Evolutionary conservation across 768 basidiomycete species (phyloP), one percentile per base, ranked within the genome.

Genomic region (Coprinopsis cinerea): DNA sequence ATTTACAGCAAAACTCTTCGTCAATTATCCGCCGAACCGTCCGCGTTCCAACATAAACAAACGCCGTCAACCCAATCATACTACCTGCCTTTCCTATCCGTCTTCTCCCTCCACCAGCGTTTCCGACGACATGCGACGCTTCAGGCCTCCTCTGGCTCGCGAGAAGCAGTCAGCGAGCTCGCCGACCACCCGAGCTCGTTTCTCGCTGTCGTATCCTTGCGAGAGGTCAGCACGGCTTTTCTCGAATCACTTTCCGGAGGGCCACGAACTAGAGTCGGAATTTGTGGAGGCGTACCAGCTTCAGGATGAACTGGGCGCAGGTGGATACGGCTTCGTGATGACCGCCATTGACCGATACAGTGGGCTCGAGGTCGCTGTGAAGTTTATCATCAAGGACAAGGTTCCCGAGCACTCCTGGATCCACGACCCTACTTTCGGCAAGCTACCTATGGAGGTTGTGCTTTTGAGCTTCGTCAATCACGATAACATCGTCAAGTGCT

Each of bases 271-370:
- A 41, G 72, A 83, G 57, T 60, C 73, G 4, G 68, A 71, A 37
- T 92, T 92, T 57, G 78, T 78, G 42, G 69, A 66, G 35, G 60
- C 60, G 41, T 91, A 88, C 58, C 62, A 70, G 30, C 78, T 88
- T 20, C 78, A 76, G 30, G 88, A 87, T 55, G 85, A 90, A 62
- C 75, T 97, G 22, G 94, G 94, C 35, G 82, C 83, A 9, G 94
- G 94, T 37, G 93, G 93, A 15, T 97, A 93, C 62, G 93, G 93
- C 1, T 96, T 97, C 63, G 94, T 97, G 23, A 88, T 95, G 78
- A 86, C 87, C 2, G 92, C 91, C 9, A 67, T 73, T 28, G 80
- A 89, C 61, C 80, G 78, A 13, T 57, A 55, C 25, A 73, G 77
- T 40, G 73, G 74, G 0, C 64, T 71, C 50, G 88, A 92, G 62